Evolutionary conservation across 306 rosid genomes (phyloP), one percentile per base, ranked within the genome.

Genomic region (Hylodesmum podocarpum): DNA sequence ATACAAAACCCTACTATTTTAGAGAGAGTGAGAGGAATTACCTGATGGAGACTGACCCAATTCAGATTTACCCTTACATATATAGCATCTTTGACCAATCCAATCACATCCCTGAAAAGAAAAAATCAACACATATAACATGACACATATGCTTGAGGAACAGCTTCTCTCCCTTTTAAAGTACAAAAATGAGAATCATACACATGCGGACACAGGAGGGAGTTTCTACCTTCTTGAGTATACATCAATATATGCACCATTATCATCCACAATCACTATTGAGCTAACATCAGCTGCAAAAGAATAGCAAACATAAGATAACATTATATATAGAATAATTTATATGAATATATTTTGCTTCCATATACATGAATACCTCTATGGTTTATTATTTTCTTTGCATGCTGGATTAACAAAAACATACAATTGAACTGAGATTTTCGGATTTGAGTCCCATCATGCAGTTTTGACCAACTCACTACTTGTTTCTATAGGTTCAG

Each of bases 201-300:
- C 24, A 53, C 31, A 66, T 12, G 80, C 5, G 41, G 71, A 34
- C 31, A 49, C 2, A 40, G 13, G 57, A 36, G 61, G 39, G 15
- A 62, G 59, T 49, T 34, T 49, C 67, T 78, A 90, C 96, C 96
- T 88, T 77, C 84, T 83, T 13, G 89, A 83, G 84, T 86, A 90
- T 58, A 88, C 71, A 66, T 83, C 90, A 63, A 86, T 73, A 77
- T 88, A 86, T 3, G 91, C 78, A 70, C 54, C 80, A 33, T 79
- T 77, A 28, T 74, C 80, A 72, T 86, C 88, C 77, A 90, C 92
- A 57, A 90, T 88, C 25, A 89, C 92, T 77, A 90, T 76, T 55
- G 96, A 90, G 85, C 92, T 88, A 64, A 90, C 90, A 59, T 77
- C 87, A 70, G 88, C 92, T 90, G 83, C 84, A 86, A 83, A 74